phyloP scores from a whole-genome alignment of 495 filamentous ascomycete species.

The Xylaria intraflava region DNA sequence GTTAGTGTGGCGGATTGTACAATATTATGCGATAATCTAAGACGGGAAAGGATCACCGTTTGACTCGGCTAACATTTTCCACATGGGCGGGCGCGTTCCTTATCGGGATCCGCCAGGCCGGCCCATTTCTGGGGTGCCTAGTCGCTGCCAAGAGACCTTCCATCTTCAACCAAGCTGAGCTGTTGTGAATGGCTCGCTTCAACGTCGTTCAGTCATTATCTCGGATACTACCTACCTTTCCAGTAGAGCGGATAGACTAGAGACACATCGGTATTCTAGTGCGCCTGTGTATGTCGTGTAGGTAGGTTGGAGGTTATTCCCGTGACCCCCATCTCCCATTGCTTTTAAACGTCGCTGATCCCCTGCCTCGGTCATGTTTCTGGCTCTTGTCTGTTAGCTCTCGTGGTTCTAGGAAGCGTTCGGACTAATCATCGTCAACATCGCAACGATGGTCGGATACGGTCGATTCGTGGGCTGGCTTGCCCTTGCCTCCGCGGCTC shows the following conservation, averaged over 20 bases:
- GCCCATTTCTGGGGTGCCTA: too few species aligned
- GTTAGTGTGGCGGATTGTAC: too few species aligned
- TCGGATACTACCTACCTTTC: not conserved
- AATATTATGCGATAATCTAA: too few species aligned
- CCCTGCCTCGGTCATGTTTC: not conserved
- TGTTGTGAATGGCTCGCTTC: slow-evolving; percentile 1
- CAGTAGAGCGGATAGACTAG: too few species aligned
- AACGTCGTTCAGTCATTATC: not conserved
- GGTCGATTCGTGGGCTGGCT: slow-evolving; percentile 2
- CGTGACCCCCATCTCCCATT: not conserved
- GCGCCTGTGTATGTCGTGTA: too few species aligned
- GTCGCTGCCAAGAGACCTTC: slow-evolving; percentile 3
- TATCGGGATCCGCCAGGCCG: too few species aligned
- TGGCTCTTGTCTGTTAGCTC: not conserved
- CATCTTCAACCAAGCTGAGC: slow-evolving; percentile 8
- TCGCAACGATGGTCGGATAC: slow-evolving; percentile 9
- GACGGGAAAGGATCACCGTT: too few species aligned
- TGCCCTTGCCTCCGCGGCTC: slow-evolving; percentile 10
- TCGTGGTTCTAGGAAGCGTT: slow-evolving; percentile 1
- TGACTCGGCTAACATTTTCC: too few species aligned
- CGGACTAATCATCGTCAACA: not conserved
- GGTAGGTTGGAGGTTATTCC: not conserved
- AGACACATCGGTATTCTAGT: too few species aligned
- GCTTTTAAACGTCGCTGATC: not conserved
- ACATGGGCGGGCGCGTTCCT: too few species aligned